These are phyloP conservation scores for Urostyla sp. DNA, from an alignment of 73 alveolate species.

Conservation along the genomic window DNA sequence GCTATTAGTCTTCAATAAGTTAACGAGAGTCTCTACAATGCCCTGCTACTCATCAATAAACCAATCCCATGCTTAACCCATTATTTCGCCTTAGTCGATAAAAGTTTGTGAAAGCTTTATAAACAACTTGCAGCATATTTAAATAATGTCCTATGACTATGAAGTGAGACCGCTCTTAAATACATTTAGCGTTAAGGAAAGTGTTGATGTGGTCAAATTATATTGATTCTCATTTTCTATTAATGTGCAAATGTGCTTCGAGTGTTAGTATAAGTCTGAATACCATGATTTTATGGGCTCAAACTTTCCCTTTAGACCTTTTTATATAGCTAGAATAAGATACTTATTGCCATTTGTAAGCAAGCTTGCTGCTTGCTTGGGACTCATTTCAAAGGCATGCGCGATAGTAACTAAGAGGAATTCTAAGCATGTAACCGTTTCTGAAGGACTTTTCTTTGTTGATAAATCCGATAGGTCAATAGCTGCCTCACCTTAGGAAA, in stretches of 20 bases:
- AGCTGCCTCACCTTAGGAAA: neutral
- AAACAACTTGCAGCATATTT: slow-evolving; percentile 65
- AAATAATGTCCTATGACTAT: slow-evolving; percentile 49
- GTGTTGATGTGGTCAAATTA: slow-evolving; percentile 14
- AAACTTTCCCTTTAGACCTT: slow-evolving; percentile 28
- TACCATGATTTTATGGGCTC: slow-evolving; percentile 27
- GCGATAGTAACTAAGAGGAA: slow-evolving; percentile 58
- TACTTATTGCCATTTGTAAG: slow-evolving; percentile 46
- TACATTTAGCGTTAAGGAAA: slow-evolving; percentile 45
- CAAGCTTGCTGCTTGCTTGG: slow-evolving; percentile 68
- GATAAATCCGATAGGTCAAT: slow-evolving; percentile 38
- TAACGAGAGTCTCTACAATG: slow-evolving; percentile 22
- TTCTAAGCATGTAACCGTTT: slow-evolving; percentile 56
- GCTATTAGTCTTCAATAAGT: slow-evolving; percentile 33
- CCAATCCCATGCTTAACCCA: slow-evolving; percentile 73
- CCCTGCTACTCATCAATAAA: slow-evolving; percentile 63
- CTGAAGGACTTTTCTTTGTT: slow-evolving; percentile 13
- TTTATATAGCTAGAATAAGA: slow-evolving; percentile 23
- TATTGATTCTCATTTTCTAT: slow-evolving; percentile 40
- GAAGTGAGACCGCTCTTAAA: slow-evolving; percentile 62
- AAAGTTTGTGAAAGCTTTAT: slow-evolving; percentile 60
- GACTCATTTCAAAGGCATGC: slow-evolving; percentile 45
- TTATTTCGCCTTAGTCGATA: slow-evolving; percentile 49
- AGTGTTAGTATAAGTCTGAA: slow-evolving; percentile 25
- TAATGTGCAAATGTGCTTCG: slow-evolving; percentile 4